Evolutionary conservation across 108 stramenopile species (phyloP).

Genomic region (Discostella pseudostelligera): DNA sequence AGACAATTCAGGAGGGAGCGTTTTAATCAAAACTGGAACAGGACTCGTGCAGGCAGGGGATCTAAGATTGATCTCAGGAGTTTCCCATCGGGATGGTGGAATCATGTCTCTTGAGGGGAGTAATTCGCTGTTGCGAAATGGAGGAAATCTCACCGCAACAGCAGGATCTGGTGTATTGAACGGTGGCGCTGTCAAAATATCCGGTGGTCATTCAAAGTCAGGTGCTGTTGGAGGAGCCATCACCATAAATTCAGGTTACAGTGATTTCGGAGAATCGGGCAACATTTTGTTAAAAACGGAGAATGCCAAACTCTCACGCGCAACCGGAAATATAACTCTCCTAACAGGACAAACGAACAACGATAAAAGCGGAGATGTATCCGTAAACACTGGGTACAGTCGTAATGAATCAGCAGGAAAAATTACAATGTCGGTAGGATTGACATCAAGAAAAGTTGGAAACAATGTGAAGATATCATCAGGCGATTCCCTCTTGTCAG

Average conservation of each 20-base stretch:
- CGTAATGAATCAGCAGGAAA: constrained; percentile 6
- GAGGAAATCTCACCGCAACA: background rate
- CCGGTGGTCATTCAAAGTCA: constrained; percentile 1
- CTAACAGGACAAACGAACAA: constrained; percentile 5
- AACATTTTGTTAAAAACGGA: background rate
- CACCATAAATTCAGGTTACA: background rate
- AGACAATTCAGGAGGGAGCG: constrained; percentile 7
- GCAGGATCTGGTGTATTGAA: constrained; percentile 2
- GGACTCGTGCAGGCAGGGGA: constrained; percentile 5
- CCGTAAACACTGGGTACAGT: constrained; percentile 1
- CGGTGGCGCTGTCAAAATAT: background rate
- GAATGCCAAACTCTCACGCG: background rate
- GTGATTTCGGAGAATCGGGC: constrained; percentile 15
- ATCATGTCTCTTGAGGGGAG: constrained; percentile 3
- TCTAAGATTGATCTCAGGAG: constrained; percentile 9
- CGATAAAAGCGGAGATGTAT: constrained; percentile 16
- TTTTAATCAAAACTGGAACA: constrained; percentile 3
- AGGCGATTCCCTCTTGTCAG: background rate
- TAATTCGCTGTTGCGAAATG: background rate
- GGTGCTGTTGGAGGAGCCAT: background rate
- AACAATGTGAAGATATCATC: background rate
- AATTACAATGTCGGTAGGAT: background rate
- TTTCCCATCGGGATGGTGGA: background rate
- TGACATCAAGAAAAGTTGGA: background rate
- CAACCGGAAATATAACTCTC: constrained; percentile 9